These are phyloP conservation scores for Ganoderma sinense DNA, from an alignment of 1,284 basidiomycete species.

Conservation along the genomic window DNA sequence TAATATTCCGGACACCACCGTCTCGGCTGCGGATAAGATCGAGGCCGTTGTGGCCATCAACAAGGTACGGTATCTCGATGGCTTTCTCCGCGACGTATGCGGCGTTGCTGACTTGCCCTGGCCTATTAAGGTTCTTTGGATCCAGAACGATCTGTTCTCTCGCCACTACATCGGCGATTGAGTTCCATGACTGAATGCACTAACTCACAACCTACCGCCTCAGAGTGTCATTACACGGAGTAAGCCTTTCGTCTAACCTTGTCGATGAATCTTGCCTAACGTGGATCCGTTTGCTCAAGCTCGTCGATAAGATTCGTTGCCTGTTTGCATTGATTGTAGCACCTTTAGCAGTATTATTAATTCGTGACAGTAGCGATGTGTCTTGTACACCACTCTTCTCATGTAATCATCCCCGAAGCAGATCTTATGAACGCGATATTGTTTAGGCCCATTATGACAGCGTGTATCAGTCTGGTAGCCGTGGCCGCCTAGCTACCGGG, in stretches of 20 bases:
- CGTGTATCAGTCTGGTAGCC: not conserved
- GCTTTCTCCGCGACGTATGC: not conserved
- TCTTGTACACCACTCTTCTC: not conserved
- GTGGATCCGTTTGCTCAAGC: not conserved
- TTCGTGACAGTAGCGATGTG: slow-evolving; percentile 4
- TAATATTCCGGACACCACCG: slow-evolving; percentile 35
- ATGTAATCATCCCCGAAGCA: not conserved
- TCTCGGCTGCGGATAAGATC: slow-evolving; percentile 44
- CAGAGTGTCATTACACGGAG: not conserved
- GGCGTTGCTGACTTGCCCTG: slow-evolving; percentile 7
- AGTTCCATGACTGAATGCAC: slow-evolving; percentile 5
- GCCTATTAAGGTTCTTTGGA: slow-evolving; percentile 48
- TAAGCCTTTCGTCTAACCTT: not conserved
- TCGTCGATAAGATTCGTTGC: not conserved
- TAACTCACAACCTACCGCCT: not conserved
- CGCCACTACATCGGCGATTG: slow-evolving; percentile 49
- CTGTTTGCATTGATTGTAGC: not conserved
- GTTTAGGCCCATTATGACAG: slow-evolving; percentile 4
- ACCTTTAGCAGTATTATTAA: not conserved
- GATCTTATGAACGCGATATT: not conserved
- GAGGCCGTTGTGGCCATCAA: slow-evolving; percentile 50
- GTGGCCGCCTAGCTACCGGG: slow-evolving; percentile 12
- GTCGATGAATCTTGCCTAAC: not conserved
- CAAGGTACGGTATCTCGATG: slow-evolving; percentile 43
- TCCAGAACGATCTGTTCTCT: slow-evolving; percentile 57